phyloP scores from a whole-genome alignment of 2,329 filamentous ascomycete genomes.

The Rhynchosporium secalis region DNA sequence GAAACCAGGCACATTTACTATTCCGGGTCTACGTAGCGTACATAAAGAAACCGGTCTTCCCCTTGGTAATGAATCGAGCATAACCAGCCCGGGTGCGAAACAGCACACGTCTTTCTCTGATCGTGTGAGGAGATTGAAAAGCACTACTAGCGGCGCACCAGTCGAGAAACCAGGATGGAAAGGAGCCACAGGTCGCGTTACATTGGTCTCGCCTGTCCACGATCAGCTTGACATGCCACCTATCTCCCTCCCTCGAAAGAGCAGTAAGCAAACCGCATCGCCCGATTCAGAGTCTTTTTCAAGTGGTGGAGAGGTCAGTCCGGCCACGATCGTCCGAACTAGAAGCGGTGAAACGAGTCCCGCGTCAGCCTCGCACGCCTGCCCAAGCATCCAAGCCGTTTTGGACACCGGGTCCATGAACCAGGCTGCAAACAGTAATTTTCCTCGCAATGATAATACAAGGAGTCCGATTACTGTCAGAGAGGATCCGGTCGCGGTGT shows the following conservation, averaged over 20 bases:
- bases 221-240: slow-evolving; percentile 59
- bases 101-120: slow-evolving; percentile 46
- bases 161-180: slow-evolving; percentile 62
- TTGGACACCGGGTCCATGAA: slow-evolving; percentile 22
- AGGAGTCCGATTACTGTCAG: slow-evolving; percentile 16
- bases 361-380: slow-evolving; percentile 30
- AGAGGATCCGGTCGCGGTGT: slow-evolving; percentile 22
- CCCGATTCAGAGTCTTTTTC: slow-evolving; percentile 28
- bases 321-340: slow-evolving; percentile 33
- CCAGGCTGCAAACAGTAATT: slow-evolving; percentile 16
- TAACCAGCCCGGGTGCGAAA: slow-evolving; percentile 35
- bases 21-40: slow-evolving; percentile 26
- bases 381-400: slow-evolving; percentile 22
- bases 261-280: slow-evolving; percentile 42
- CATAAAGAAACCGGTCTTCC: slow-evolving; percentile 25
- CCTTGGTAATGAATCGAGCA: slow-evolving; percentile 31
- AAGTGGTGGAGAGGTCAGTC: slow-evolving; percentile 23
- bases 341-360: slow-evolving; percentile 33
- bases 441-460: no score
- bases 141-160: slow-evolving; percentile 27
- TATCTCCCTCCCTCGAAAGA: slow-evolving; percentile 56
- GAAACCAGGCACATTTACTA: slow-evolving; percentile 52
- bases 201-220: slow-evolving; percentile 63
- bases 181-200: slow-evolving; percentile 67
- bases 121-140: slow-evolving; percentile 47